phyloP scores from a whole-genome alignment of 306 rosid species.

The Cajanus cajan region DNA sequence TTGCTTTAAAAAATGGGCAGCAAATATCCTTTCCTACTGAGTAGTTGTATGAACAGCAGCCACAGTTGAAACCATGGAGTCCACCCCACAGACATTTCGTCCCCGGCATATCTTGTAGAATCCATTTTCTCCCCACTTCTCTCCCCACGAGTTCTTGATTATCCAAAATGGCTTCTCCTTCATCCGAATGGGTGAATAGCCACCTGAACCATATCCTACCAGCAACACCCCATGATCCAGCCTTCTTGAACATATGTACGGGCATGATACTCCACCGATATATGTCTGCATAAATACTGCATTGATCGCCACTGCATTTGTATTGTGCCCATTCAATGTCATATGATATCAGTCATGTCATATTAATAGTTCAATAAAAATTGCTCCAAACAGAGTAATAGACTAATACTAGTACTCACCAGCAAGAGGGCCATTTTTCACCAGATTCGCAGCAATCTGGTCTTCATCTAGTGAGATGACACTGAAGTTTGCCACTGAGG shows the following conservation, averaged over 20 bases:
- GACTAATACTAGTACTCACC: slow-evolving; percentile 35
- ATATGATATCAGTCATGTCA: background rate
- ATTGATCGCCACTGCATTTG: slow-evolving; percentile 82
- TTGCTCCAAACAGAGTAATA: background rate
- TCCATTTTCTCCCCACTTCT: slow-evolving; percentile 92
- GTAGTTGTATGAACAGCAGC: slow-evolving; percentile 36
- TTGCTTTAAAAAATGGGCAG: background rate
- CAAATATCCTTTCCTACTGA: background rate
- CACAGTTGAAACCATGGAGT: slow-evolving; percentile 45
- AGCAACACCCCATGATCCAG: slow-evolving; percentile 80
- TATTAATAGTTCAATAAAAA: background rate
- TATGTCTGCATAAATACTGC: slow-evolving; percentile 97
- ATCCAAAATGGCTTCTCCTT: slow-evolving; percentile 93
- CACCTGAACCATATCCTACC: slow-evolving; percentile 82
- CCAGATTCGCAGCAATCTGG: slow-evolving; percentile 93
- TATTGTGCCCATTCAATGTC: slow-evolving; percentile 9
- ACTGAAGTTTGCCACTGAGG: slow-evolving; percentile 89
- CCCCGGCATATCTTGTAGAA: slow-evolving; percentile 87
- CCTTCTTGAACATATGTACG: slow-evolving; percentile 77
- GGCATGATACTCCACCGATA: slow-evolving; percentile 90
- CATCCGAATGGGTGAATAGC: slow-evolving; percentile 74
- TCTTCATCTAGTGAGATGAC: slow-evolving; percentile 79
- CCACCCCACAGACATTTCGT: slow-evolving; percentile 82
- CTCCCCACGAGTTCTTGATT: slow-evolving; percentile 95
- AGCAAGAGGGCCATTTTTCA: slow-evolving; percentile 92